phyloP scores from a whole-genome alignment of 225 moss, liverwort and hornwort species.

The Rhytidiadelphus loreus region DNA sequence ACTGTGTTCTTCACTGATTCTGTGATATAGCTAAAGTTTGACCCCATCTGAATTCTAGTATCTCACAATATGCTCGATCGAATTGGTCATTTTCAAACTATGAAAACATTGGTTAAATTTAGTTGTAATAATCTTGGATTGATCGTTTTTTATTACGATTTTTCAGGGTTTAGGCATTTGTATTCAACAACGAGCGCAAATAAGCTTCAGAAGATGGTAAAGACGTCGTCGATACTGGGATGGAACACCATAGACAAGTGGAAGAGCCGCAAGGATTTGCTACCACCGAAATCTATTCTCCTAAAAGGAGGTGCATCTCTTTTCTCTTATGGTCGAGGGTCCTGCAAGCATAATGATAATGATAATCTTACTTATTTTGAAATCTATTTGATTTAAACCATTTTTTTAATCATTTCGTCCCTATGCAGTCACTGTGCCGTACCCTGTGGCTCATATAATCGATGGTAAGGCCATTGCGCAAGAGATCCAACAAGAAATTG shows the following conservation, averaged over 20 bases:
- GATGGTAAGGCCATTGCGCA: conserved; percentile 78
- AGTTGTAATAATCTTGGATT: background rate
- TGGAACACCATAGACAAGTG: conserved; percentile 48
- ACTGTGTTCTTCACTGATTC: background rate
- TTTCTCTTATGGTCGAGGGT: background rate
- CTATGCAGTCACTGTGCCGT: conserved; percentile 6
- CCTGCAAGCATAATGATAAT: background rate
- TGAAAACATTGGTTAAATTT: background rate
- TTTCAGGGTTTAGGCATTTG: background rate
- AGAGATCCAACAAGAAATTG: conserved; percentile 41
- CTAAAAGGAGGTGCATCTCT: conserved; percentile 17
- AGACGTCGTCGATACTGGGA: conserved; percentile 33
- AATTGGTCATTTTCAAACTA: background rate
- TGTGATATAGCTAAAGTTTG: background rate
- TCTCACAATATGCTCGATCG: background rate
- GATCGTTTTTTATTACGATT: background rate
- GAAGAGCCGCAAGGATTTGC: conserved; percentile 45
- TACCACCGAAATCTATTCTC: conserved; percentile 25
- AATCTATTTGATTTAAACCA: background rate
- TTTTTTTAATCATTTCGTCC: background rate
- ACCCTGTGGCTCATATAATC: conserved; percentile 28
- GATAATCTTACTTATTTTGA: background rate
- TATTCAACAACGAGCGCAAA: conserved; percentile 10
- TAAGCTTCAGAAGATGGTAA: conserved; percentile 25
- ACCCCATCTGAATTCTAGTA: background rate